Conservation (phyloP, 2,329 filamentous ascomycete species). For the Simplicillium aogashimaense region DNA sequence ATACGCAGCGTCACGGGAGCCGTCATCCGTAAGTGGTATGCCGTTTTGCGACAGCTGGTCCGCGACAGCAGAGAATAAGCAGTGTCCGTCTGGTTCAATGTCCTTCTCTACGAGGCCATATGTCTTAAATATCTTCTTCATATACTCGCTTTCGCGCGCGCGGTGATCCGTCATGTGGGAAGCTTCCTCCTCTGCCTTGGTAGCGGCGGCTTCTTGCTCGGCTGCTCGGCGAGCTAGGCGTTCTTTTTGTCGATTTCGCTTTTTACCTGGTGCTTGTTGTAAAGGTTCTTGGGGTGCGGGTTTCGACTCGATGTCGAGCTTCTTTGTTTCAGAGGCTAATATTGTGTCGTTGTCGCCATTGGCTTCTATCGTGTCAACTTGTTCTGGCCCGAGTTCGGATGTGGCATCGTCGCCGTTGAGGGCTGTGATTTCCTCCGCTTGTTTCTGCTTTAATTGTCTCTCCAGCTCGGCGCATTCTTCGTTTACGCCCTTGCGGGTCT, state of each 20-base stretch:
- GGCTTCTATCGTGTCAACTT: conserved; percentile 13
- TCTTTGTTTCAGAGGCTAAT: conserved; percentile 11
- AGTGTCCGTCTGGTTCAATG: conserved; percentile 87
- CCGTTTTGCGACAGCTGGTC: conserved; percentile 59
- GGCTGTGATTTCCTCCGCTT: conserved; percentile 48
- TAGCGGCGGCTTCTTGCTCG: conserved; percentile 62
- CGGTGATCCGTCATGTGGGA: conserved; percentile 63
- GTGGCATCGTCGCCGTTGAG: conserved; percentile 37
- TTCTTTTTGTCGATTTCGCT: conserved; percentile 85
- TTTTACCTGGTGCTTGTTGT: conserved; percentile 39
- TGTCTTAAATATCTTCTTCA: conserved; percentile 56
- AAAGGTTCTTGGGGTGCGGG: too few relatives aligned
- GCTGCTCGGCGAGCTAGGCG: conserved; percentile 81
- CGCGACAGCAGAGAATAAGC: conserved; percentile 83
- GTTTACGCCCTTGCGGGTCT: conserved; percentile 65
- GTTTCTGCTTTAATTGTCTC: conserved; percentile 53
- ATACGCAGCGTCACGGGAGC: conserved; percentile 36
- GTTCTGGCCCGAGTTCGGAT: conserved; percentile 18
- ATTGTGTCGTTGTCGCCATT: conserved; percentile 10
- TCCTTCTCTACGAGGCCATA: conserved; percentile 63
- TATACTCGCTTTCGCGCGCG: conserved; percentile 56
- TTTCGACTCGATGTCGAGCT: conserved; percentile 9
- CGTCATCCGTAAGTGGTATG: conserved; percentile 29
- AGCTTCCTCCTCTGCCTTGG: conserved; percentile 66
- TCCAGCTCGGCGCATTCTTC: conserved; percentile 68